These are phyloP conservation scores for Calonectria pteridis DNA, from an alignment of 2,329 filamentous ascomycete genomes.

Conservation along the genomic window DNA sequence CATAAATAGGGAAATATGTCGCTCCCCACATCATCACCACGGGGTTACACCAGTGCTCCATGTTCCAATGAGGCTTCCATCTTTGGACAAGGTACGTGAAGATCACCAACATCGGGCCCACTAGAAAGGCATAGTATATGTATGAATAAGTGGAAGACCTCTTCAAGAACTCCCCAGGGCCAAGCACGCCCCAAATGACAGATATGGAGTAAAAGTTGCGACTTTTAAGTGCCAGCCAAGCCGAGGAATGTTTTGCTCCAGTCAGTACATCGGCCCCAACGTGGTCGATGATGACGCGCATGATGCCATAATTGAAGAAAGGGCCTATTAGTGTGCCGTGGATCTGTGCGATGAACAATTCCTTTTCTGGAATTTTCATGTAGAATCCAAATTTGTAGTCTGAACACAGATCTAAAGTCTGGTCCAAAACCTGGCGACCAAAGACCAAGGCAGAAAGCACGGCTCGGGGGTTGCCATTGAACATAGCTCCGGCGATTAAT, in stretches of 20 bases:
- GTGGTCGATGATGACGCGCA: background rate
- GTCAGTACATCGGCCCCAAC: background rate
- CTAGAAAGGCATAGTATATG: background rate
- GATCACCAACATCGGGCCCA: background rate
- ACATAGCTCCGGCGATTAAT: background rate
- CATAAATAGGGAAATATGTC: background rate
- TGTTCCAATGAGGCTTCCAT: background rate
- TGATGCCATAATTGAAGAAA: background rate
- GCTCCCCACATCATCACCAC: slow-evolving; percentile 5
- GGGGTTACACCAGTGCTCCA: background rate
- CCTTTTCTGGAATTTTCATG: background rate
- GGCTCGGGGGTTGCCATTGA: background rate
- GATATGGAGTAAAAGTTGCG: slow-evolving; percentile 6
- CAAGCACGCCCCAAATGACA: background rate
- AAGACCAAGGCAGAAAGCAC: background rate
- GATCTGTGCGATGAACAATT: background rate
- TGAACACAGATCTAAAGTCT: background rate
- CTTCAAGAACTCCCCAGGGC: background rate
- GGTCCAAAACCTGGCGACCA: background rate
- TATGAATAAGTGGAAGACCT: slow-evolving; percentile 1
- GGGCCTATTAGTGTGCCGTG: background rate
- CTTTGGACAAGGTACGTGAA: background rate
- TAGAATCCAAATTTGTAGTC: background rate
- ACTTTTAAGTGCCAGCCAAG: background rate
- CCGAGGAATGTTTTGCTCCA: background rate